Conservation (phyloP, 495 filamentous ascomycete species). For the Penicillium antarcticum region DNA sequence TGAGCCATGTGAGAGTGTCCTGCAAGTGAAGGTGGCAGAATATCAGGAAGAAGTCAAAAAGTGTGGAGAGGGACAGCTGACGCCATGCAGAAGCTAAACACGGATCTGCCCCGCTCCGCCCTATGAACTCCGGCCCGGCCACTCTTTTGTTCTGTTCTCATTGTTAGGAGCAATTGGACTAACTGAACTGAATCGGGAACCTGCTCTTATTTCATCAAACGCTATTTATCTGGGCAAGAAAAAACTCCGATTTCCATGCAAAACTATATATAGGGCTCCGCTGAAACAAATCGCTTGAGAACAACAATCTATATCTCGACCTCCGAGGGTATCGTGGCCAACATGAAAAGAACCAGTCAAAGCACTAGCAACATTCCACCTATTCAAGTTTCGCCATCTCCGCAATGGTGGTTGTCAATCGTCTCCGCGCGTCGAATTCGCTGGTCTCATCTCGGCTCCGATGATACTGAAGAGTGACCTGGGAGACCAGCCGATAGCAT, state of each 20-base stretch:
- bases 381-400: constrained; percentile 19
- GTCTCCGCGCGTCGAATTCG: constrained; percentile 39
- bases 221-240: not conserved
- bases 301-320: constrained; percentile 1
- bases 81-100: constrained; percentile 29
- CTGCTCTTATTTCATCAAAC: not conserved
- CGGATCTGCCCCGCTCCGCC: constrained; percentile 29
- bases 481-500: constrained; percentile 39
- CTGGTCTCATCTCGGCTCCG: constrained; percentile 32
- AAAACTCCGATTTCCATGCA: constrained; percentile 14
- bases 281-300: not conserved
- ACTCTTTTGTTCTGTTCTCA: not conserved
- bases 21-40: constrained; percentile 1
- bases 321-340: constrained; percentile 7
- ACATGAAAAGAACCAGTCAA: not conserved
- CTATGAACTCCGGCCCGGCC: constrained; percentile 1
- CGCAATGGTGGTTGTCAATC: constrained; percentile 27
- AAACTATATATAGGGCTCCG: constrained; percentile 3
- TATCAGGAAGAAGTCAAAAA: constrained; percentile 12
- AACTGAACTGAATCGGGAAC: not conserved
- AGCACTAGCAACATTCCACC: not conserved
- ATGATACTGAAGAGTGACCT: constrained; percentile 41
- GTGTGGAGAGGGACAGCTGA: constrained; percentile 20
- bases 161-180: not conserved
- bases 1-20: constrained; percentile 58